phyloP scores from a whole-genome alignment of 202 grass and related monocot genomes.

The Hordeum pubiflorum region DNA sequence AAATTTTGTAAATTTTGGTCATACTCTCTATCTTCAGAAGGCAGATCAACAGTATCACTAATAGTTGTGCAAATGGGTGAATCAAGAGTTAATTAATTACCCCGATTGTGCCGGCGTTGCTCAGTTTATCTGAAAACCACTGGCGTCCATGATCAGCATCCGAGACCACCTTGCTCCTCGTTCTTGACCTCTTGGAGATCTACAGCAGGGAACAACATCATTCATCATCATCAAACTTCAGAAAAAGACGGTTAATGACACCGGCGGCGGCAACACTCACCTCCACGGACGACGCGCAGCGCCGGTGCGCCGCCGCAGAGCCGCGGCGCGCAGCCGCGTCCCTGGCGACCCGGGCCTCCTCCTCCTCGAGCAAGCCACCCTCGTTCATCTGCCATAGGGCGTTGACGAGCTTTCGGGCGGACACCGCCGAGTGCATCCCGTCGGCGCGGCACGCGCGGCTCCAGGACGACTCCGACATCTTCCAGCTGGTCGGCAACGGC shows the following conservation, averaged over 20 bases:
- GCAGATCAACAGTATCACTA: no score
- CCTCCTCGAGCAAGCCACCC: slow-evolving; percentile 6
- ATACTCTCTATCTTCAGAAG: background rate
- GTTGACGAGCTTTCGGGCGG: slow-evolving; percentile 68
- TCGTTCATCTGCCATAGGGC: slow-evolving; percentile 51
- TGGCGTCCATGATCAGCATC: slow-evolving; percentile 16
- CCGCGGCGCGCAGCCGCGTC: background rate
- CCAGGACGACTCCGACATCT: slow-evolving; percentile 44
- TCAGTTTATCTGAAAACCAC: slow-evolving; percentile 37
- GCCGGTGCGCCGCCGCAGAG: slow-evolving; percentile 26
- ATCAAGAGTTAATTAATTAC: slow-evolving; percentile 19
- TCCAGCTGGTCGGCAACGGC: background rate
- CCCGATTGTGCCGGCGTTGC: slow-evolving; percentile 32
- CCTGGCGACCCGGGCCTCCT: background rate
- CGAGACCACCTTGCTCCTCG: slow-evolving; percentile 36
- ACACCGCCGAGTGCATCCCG: slow-evolving; percentile 25
- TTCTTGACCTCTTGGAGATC: slow-evolving; percentile 42
- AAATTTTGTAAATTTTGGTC: no score
- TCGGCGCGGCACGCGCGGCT: background rate
- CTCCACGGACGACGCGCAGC: slow-evolving; percentile 34
- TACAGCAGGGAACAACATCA: background rate
- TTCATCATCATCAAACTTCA: background rate
- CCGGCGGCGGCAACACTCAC: background rate
- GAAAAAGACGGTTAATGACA: background rate
- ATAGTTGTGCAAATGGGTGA: background rate